Evolutionary conservation across 2,329 filamentous ascomycete species (phyloP).

Genomic region (Metarhizium humberi): DNA sequence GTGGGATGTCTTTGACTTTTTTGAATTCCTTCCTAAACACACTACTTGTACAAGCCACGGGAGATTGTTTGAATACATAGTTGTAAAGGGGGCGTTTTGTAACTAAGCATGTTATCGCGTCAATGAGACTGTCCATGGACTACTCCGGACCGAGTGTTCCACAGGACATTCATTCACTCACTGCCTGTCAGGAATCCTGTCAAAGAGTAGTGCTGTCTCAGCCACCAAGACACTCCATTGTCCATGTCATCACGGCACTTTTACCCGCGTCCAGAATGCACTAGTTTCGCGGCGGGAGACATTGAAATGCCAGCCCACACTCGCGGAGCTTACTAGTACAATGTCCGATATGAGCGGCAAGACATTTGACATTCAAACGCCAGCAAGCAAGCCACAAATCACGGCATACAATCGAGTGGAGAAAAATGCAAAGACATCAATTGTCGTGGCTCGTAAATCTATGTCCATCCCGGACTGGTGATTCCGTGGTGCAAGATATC

Average conservation of each 20-base stretch:
- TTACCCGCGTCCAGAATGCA: not conserved
- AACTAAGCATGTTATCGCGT: not conserved
- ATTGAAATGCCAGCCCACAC: not conserved
- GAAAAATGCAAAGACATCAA: constrained; percentile 1
- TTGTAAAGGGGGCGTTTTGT: no score
- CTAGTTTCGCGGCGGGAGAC: not conserved
- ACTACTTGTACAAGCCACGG: no score
- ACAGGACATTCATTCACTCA: no score
- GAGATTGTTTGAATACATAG: no score
- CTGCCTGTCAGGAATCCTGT: no score
- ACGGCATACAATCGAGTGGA: not conserved
- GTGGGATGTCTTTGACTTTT: not conserved
- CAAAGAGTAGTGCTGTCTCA: not conserved
- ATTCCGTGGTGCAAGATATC: constrained; percentile 3
- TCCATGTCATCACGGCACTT: no score
- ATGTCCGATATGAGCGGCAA: not conserved
- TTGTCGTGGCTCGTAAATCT: constrained; percentile 5
- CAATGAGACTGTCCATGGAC: not conserved
- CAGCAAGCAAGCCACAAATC: no score
- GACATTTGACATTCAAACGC: no score
- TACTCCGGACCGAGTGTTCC: not conserved
- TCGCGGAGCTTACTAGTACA: not conserved
- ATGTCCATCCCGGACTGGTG: not conserved
- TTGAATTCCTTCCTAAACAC: not conserved
- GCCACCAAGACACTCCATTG: not conserved